These are phyloP conservation scores for Urochloa ruziziensis DNA, from an alignment of 176 grass and related monocot species.

Conservation along the genomic window DNA sequence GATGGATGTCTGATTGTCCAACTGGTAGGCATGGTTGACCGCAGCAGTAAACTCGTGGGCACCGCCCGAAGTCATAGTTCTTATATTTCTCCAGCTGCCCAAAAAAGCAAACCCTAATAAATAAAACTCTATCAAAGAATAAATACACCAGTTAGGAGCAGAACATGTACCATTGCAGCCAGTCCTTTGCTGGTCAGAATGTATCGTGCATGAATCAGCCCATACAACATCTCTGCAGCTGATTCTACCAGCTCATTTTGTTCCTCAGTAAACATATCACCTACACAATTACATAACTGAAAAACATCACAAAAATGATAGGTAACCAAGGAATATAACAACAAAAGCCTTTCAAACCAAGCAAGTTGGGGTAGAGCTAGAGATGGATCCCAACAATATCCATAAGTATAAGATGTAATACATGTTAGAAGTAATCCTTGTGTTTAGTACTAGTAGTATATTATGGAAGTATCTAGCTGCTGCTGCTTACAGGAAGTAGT, in stretches of 20 bases:
- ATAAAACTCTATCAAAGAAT: neutral
- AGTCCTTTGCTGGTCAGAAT: conserved; percentile 92
- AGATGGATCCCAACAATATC: neutral
- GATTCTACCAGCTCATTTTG: conserved; percentile 87
- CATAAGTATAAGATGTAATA: neutral
- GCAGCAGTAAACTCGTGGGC: conserved; percentile 76
- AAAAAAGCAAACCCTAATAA: conserved; percentile 24
- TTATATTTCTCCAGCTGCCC: conserved; percentile 81
- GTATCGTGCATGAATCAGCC: conserved; percentile 86
- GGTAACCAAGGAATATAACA: neutral
- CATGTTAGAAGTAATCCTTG: no score
- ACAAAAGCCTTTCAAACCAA: neutral
- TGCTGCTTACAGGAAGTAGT: no score
- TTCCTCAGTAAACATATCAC: conserved; percentile 81
- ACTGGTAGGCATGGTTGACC: conserved; percentile 81
- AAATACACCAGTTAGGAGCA: conserved; percentile 12
- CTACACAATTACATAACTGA: conserved; percentile 47
- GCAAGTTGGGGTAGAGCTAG: neutral
- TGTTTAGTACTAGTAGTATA: no score
- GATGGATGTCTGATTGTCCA: conserved; percentile 75
- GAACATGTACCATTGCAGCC: conserved; percentile 65
- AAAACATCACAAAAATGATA: conserved; percentile 8
- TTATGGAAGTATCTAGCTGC: no score
- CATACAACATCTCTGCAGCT: conserved; percentile 93
- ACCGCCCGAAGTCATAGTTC: conserved; percentile 85